Base-by-base conservation (phyloP, 495 filamentous ascomycete genomes). In the Hypoxylon subgilvum region DNA sequence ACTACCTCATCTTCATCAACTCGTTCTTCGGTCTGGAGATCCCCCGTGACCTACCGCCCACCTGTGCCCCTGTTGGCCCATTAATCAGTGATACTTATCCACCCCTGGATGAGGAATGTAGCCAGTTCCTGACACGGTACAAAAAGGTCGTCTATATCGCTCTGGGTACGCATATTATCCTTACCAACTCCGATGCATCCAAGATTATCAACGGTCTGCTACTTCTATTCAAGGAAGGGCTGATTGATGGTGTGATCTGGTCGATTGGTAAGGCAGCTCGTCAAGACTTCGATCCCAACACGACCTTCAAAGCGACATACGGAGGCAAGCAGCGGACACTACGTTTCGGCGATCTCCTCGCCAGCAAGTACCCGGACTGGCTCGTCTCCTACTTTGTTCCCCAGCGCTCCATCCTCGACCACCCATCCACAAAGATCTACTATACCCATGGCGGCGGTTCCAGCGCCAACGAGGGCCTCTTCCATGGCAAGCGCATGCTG, bases 221-320 rank as follows among this genome's bases (percentile, higher is more conserved):
- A 12, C 50, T 36, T 10, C 23, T 64, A 2, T 31, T 76, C 14
- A 36, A 66, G 3, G 62, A 64, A 4, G 53, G 61, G 1, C 28
- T 70, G 9, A 61, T 76, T 12, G 72, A 76, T 36, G 74, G 74
- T 1, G 65, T 75, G 7, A 71, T 76, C 40, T 76, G 74, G 72
- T 54, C 71, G 9, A 58, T 67, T 9, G 47, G 43, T 4, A 38
- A 69, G 17, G 65, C 36, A 2, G 57, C 52, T 17, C 54, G 65
- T 1, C 41, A 64, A 6, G 46, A 65, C 13, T 52, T 69, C 18
- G 56, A 35, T 3, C 31, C 52, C 22, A 6, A 28, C 14, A 13
- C 49, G 35, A 54, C 31, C 6, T 27, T 4, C 8, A 27, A 27
- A 27, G 8, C 23, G 23, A 3, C 23, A 4, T 27, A 3, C 8